Conservation (phyloP, 495 filamentous ascomycete genomes). For the Durotheca rogersii region DNA sequence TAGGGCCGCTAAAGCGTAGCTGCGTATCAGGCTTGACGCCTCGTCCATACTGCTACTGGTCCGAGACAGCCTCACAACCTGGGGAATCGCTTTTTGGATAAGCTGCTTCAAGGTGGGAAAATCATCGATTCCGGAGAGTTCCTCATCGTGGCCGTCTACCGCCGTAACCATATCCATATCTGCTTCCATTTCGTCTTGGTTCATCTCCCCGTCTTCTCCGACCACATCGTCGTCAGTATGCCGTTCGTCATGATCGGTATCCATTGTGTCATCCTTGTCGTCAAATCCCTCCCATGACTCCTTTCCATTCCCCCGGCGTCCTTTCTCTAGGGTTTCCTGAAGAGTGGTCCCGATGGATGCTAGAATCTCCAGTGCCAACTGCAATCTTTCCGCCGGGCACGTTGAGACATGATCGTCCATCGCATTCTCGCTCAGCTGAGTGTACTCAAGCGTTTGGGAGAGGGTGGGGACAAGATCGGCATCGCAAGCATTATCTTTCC, state of each 20-base stretch:
- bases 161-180: constrained; percentile 61
- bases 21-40: constrained; percentile 39
- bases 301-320: constrained; percentile 35
- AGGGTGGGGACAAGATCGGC: constrained; percentile 49
- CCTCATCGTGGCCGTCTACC: constrained; percentile 42
- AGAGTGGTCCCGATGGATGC: constrained; percentile 60
- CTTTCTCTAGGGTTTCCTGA: constrained; percentile 46
- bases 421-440: constrained; percentile 21
- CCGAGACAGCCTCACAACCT: constrained; percentile 45
- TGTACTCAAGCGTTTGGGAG: constrained; percentile 38
- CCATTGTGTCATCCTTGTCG: constrained; percentile 38
- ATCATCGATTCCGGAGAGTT: constrained; percentile 40
- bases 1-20: constrained; percentile 51
- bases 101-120: constrained; percentile 50
- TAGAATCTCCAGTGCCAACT: constrained; percentile 55
- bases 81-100: constrained; percentile 50
- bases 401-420: constrained; percentile 32
- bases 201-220: constrained; percentile 40
- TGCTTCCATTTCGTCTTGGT: constrained; percentile 50
- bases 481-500: constrained; percentile 48
- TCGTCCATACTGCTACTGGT: constrained; percentile 26
- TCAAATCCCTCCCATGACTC: constrained; percentile 36
- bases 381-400: constrained; percentile 40
- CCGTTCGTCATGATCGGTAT: constrained; percentile 35
- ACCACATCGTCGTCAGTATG: constrained; percentile 26